Percentiles rank a stretch among this genome's conserved stretches.
Evolutionary conservation across 1,284 basidiomycete genomes (phyloP).

Genomic region (Leccinum solheimii): DNA sequence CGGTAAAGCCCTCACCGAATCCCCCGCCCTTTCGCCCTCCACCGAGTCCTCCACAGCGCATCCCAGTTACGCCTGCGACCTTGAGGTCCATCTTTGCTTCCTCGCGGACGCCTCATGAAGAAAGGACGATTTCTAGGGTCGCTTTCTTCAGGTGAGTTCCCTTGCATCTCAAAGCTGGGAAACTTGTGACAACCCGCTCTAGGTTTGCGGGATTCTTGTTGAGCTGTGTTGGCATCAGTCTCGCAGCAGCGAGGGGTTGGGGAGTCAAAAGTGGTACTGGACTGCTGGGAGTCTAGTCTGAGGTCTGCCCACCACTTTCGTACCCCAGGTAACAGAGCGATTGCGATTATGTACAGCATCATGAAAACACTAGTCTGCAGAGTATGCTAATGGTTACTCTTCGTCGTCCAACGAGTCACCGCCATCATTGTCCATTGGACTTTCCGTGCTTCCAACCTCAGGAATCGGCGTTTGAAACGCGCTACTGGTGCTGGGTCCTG

Average conservation of each 20-base stretch:
- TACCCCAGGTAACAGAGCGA: neutral
- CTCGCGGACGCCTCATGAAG: slow-evolving; percentile 73
- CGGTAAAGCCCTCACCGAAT: slow-evolving; percentile 40
- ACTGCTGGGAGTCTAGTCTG: slow-evolving; percentile 59
- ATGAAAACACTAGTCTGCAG: neutral
- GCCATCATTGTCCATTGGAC: slow-evolving; percentile 46
- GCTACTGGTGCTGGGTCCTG: slow-evolving; percentile 25
- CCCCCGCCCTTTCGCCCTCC: slow-evolving; percentile 35
- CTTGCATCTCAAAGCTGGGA: neutral
- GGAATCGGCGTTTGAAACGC: slow-evolving; percentile 11
- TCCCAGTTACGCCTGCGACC: slow-evolving; percentile 78
- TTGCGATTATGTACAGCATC: neutral
- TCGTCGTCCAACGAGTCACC: slow-evolving; percentile 62
- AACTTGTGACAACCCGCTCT: slow-evolving; percentile 4
- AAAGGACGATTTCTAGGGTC: slow-evolving; percentile 75
- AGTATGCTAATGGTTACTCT: slow-evolving; percentile 45
- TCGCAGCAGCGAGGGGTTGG: slow-evolving; percentile 66
- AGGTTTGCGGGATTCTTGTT: slow-evolving; percentile 79
- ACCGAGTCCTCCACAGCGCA: slow-evolving; percentile 47
- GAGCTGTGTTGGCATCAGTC: slow-evolving; percentile 75
- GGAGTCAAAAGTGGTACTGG: slow-evolving; percentile 63
- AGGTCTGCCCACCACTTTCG: neutral
- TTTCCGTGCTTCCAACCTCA: slow-evolving; percentile 17
- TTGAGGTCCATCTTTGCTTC: slow-evolving; percentile 80
- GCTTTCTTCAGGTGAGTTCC: slow-evolving; percentile 73